A percentile compares a stretch with the other conserved stretches of the same genome.
Evolutionary conservation across 1,284 basidiomycete species (phyloP).

Genomic region (Malassezia sympodialis): DNA sequence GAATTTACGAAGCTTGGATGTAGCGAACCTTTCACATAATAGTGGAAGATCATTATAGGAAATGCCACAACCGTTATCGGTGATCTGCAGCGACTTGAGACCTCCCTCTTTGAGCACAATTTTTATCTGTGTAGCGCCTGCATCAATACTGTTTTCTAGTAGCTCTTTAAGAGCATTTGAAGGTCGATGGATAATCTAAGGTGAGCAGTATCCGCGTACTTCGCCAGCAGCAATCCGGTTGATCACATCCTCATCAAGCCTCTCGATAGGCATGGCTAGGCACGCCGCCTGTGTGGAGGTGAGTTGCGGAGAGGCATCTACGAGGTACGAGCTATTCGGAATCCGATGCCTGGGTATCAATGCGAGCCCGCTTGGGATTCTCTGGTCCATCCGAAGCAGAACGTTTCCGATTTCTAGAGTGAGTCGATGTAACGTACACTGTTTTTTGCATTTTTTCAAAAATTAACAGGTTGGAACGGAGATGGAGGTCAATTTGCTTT

Average conservation of each 20-base stretch:
- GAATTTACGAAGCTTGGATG: conserved; percentile 79
- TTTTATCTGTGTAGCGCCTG: conserved; percentile 74
- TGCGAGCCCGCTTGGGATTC: conserved; percentile 3
- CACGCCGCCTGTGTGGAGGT: neutral
- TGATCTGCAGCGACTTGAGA: conserved; percentile 85
- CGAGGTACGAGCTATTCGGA: neutral
- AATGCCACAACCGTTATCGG: conserved; percentile 92
- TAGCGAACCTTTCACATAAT: conserved; percentile 88
- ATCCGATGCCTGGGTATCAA: conserved; percentile 3
- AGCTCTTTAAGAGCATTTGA: conserved; percentile 93
- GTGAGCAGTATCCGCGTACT: conserved; percentile 22
- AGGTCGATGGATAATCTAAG: conserved; percentile 76
- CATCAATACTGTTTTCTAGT: conserved; percentile 88
- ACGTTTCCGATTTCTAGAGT: conserved; percentile 4
- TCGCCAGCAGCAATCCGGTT: conserved; percentile 59
- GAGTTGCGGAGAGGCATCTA: neutral
- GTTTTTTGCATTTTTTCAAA: neutral
- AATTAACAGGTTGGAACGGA: neutral
- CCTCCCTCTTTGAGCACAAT: conserved; percentile 90
- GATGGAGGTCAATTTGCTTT: conserved; percentile 24
- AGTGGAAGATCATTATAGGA: conserved; percentile 66
- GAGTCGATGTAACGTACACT: neutral
- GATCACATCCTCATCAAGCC: conserved; percentile 53
- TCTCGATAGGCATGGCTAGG: conserved; percentile 9
- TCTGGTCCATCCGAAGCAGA: neutral